Base-by-base conservation (phyloP, 371 early-diverging fungal species). In the Chytridiales sp. region DNA sequence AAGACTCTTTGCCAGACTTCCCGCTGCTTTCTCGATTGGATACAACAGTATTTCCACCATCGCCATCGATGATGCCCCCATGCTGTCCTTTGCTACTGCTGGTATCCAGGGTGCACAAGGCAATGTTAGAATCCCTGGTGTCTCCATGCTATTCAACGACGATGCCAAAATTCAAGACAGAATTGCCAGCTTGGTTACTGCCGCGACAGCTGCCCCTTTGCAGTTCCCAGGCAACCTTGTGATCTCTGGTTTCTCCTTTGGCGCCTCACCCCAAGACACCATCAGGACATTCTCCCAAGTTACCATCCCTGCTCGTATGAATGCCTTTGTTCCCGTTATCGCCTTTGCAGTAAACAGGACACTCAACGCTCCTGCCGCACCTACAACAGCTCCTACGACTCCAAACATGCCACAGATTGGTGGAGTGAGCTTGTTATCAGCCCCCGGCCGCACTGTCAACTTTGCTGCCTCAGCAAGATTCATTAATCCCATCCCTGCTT, bases 251-350 rank as follows among this genome's bases (percentile, higher is more conserved):
- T 5, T 53, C 9, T 50, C 44, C n/a, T 40, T 64, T 34, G 64
- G 64, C 21, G 38, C 42, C 32, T 42, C 29, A 19, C 34, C 17
- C 4, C 21, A 34, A 17, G 52, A 64, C 24, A 17, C 43, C 15
- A 58, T 64, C 56, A 57, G 44, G 3, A 51, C 64, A 19, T 44
- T 64, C 35, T 35, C 43, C 49, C 36, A 52, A 34, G 57, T 64
- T 9, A 21, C 38, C 27, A 41, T 64, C 30, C 64, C 64, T 4
- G 49, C 57, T 4, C 43, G 58, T 31, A 52, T 64, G 30, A 52
- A 57, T 31, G 43, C 49, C 30, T 38, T 58, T 13, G 59, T 51
- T 19, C 15, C 30, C 3, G 26, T 64, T 22, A 15, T 32, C n/a
- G n/a, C n/a, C n/a, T n/a, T n/a, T n/a, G n/a, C n/a, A 1, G 6